A percentile compares a stretch with the other conserved stretches of the same genome.
Conservation (phyloP, 768 basidiomycete genomes). For the Lyophyllum shimeji region DNA sequence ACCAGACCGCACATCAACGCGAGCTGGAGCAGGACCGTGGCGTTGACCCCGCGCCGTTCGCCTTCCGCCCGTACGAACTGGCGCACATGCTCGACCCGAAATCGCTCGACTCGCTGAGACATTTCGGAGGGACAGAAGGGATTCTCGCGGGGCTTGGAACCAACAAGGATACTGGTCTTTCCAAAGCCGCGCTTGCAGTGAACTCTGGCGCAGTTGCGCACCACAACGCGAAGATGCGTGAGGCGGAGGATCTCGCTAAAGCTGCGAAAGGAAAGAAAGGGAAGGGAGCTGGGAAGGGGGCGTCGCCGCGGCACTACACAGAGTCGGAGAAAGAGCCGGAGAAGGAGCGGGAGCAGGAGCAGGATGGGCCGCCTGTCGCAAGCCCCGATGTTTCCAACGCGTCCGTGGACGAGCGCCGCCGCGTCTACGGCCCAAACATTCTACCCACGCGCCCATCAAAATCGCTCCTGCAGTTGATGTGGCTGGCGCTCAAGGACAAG, state of each 20-base stretch:
- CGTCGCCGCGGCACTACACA: slow-evolving; percentile 28
- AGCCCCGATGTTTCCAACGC: slow-evolving; percentile 31
- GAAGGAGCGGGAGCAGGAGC: slow-evolving; percentile 32
- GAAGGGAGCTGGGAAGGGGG: slow-evolving; percentile 22
- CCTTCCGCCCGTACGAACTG: slow-evolving; percentile 68
- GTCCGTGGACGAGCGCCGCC: slow-evolving; percentile 56
- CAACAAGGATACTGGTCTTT: slow-evolving; percentile 48
- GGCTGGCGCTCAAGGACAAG: slow-evolving; percentile 86
- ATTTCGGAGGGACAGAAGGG: slow-evolving; percentile 68
- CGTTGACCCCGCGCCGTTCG: slow-evolving; percentile 69
- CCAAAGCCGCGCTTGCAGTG: slow-evolving; percentile 15
- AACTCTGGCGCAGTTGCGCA: slow-evolving; percentile 16
- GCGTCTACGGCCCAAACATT: slow-evolving; percentile 75
- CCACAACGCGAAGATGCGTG: slow-evolving; percentile 10
- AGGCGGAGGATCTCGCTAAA: slow-evolving; percentile 10
- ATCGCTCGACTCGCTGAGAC: slow-evolving; percentile 59
- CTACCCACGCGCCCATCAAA: slow-evolving; percentile 72
- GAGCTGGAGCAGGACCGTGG: slow-evolving; percentile 38
- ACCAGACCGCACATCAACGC: slow-evolving; percentile 31
- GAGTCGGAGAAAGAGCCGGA: slow-evolving; percentile 13
- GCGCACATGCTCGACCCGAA: slow-evolving; percentile 92
- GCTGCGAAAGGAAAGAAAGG: slow-evolving; percentile 19
- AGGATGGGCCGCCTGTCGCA: slow-evolving; percentile 28
- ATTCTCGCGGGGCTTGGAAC: slow-evolving; percentile 78
- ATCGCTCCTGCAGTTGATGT: slow-evolving; percentile 75